Evolutionary conservation across 306 rosid species (phyloP).

Genomic region (Lablab purpureus): DNA sequence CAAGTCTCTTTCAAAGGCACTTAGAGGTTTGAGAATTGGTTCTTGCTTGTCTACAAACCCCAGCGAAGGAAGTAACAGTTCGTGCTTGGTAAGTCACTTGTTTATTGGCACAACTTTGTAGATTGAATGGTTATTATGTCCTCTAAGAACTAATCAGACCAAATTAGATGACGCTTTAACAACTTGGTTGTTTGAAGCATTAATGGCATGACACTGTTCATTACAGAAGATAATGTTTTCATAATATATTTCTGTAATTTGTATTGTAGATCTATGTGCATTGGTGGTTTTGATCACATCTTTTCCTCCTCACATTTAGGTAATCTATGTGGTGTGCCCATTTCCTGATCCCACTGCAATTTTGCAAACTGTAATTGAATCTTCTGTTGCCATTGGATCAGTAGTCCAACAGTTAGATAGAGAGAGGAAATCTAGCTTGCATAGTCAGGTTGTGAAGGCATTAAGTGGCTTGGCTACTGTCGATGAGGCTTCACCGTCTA

Average conservation of each 20-base stretch:
- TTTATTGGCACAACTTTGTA: constrained; percentile 35
- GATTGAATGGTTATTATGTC: constrained; percentile 38
- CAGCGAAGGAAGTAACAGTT: constrained; percentile 84
- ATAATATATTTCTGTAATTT: constrained; percentile 23
- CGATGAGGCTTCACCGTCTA: constrained; percentile 91
- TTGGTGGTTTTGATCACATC: constrained; percentile 39
- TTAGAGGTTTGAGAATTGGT: constrained; percentile 87
- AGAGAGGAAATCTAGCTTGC: constrained; percentile 83
- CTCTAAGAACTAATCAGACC: background rate
- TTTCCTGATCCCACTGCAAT: constrained; percentile 96
- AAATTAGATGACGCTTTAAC: constrained; percentile 5
- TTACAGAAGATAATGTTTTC: constrained; percentile 19
- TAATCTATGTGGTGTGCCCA: constrained; percentile 96
- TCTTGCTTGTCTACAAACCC: constrained; percentile 72
- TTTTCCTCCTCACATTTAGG: constrained; percentile 58
- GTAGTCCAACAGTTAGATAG: constrained; percentile 84
- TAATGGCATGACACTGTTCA: constrained; percentile 26
- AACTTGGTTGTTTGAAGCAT: constrained; percentile 17
- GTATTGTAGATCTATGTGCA: constrained; percentile 14
- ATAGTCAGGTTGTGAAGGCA: constrained; percentile 90
- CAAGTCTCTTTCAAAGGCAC: constrained; percentile 94
- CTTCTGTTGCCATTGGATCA: constrained; percentile 93
- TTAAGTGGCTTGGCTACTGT: constrained; percentile 93
- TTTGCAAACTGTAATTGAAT: constrained; percentile 87
- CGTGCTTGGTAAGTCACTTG: constrained; percentile 74